Percentiles rank a stretch among this genome's conserved stretches.
phyloP scores from a whole-genome alignment of 2,329 filamentous ascomycete genomes.

The Verticillium nubilum region DNA sequence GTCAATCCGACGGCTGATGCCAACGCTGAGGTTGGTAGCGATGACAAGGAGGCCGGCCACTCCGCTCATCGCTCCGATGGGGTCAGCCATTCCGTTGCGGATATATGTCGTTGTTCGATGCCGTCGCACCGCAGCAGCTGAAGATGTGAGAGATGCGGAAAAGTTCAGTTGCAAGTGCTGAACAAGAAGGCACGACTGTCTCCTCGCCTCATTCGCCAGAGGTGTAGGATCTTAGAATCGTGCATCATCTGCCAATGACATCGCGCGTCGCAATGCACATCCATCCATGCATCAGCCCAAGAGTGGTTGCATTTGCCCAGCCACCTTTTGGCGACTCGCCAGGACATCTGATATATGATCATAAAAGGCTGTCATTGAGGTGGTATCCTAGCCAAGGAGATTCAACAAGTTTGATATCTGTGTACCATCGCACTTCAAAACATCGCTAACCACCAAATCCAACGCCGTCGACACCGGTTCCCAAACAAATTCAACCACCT shows the following conservation, averaged over 20 bases:
- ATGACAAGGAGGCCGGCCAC: slow-evolving; percentile 3
- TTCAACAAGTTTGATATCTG: no score
- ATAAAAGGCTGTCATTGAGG: no score
- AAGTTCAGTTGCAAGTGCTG: neutral
- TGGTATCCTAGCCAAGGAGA: no score
- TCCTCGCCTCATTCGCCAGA: neutral
- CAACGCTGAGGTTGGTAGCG: neutral
- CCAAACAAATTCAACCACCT: neutral
- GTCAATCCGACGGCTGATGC: slow-evolving; percentile 3
- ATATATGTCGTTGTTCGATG: neutral
- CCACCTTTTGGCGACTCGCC: neutral
- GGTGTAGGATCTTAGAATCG: neutral
- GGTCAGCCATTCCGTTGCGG: slow-evolving; percentile 3
- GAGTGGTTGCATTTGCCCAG: neutral
- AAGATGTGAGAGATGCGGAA: neutral
- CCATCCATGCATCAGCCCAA: neutral
- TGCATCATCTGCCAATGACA: neutral
- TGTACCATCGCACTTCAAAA: no score
- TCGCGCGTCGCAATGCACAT: neutral
- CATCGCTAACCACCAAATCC: neutral
- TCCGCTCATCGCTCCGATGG: slow-evolving; percentile 1
- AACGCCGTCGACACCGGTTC: no score
- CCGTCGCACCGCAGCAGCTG: neutral
- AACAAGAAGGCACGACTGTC: neutral
- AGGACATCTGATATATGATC: no score